A percentile compares a stretch with the other conserved stretches of the same genome.
Conservation (phyloP, 179 eudicot species). For the Nepenthes alata region DNA sequence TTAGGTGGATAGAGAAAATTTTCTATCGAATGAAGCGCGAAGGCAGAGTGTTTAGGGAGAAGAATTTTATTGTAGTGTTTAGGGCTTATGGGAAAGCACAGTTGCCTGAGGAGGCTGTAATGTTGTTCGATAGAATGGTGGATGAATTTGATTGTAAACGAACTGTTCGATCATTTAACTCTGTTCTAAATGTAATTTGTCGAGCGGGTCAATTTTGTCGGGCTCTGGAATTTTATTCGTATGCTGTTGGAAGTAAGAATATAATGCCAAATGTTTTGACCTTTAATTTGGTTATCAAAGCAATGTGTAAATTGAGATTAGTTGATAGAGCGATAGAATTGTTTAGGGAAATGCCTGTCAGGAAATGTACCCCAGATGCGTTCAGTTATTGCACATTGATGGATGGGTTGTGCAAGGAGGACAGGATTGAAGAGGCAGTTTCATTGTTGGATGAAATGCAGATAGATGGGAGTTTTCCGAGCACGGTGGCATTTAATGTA, state of each 20-base stretch:
- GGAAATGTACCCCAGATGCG: constrained; percentile 51
- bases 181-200: constrained; percentile 55
- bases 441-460: constrained; percentile 93
- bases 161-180: constrained; percentile 72
- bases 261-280: constrained; percentile 57
- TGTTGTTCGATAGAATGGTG: constrained; percentile 59
- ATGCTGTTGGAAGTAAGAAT: constrained; percentile 22
- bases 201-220: constrained; percentile 29
- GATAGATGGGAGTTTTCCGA: constrained; percentile 74
- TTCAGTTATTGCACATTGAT: constrained; percentile 81
- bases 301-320: constrained; percentile 45
- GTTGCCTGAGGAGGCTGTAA: constrained; percentile 43
- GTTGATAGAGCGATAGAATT: constrained; percentile 53
- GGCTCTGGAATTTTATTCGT: constrained; percentile 47
- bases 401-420: constrained; percentile 81
- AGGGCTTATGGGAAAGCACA: constrained; percentile 66
- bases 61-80: constrained; percentile 47
- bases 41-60: constrained; percentile 47
- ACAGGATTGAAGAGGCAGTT: constrained; percentile 71
- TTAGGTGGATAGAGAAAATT: constrained; percentile 43
- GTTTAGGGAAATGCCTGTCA: constrained; percentile 55
- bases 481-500: constrained; percentile 50
- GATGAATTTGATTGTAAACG: constrained; percentile 47
- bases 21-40: constrained; percentile 64
- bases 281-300: constrained; percentile 67